Conservation (phyloP, 1,284 basidiomycete species). For the Earliella scabrosa region DNA sequence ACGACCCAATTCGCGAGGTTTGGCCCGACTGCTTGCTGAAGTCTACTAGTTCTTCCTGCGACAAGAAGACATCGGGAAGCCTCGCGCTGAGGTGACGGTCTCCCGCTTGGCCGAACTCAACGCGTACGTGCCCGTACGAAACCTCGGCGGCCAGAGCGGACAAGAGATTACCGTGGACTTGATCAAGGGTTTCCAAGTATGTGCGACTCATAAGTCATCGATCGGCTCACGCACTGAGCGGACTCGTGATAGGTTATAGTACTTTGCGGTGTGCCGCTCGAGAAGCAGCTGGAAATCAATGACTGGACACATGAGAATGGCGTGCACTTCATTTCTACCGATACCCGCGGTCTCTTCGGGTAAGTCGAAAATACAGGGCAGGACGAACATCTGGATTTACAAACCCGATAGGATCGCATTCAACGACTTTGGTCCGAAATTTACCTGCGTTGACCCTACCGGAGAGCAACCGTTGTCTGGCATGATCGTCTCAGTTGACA, state of each 20-base stretch:
- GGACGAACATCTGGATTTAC: no score
- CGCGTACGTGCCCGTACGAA: conserved; percentile 92
- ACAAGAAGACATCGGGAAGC: conserved; percentile 84
- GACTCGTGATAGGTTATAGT: conserved; percentile 79
- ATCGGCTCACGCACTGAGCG: no score
- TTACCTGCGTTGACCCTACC: conserved; percentile 93
- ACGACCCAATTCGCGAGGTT: conserved; percentile 28
- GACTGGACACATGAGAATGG: conserved; percentile 90
- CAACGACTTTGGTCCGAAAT: conserved; percentile 96
- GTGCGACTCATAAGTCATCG: conserved; percentile 25
- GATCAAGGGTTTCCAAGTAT: conserved; percentile 87
- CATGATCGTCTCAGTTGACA: conserved; percentile 93
- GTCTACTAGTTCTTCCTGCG: conserved; percentile 88
- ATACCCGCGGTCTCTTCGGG: conserved; percentile 96
- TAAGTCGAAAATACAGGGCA: conserved; percentile 50
- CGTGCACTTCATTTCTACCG: conserved; percentile 92
- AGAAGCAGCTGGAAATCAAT: conserved; percentile 93
- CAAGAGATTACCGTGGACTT: conserved; percentile 80
- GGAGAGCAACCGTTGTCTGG: conserved; percentile 94
- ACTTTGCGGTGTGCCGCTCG: conserved; percentile 77
- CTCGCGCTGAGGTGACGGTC: conserved; percentile 85
- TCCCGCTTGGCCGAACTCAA: conserved; percentile 96
- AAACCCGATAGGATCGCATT: no score
- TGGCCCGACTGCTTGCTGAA: conserved; percentile 2
- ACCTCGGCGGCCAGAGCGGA: conserved; percentile 71